Percentiles rank a stretch among this genome's conserved stretches.
phyloP scores from a whole-genome alignment of 1,284 basidiomycete genomes.

The Macrocystidia cucumis region DNA sequence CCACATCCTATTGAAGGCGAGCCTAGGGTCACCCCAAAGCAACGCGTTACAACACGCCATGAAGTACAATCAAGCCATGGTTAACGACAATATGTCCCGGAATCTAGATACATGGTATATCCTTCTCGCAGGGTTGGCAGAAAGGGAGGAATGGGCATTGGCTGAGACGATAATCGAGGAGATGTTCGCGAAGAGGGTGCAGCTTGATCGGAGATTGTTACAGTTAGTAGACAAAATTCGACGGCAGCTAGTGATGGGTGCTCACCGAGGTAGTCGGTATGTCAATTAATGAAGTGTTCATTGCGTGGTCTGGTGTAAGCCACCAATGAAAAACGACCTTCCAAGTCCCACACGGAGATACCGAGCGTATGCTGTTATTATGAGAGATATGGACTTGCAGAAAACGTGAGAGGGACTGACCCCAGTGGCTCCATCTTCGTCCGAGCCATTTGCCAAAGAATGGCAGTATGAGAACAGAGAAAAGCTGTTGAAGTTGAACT shows the following conservation, averaged over 20 bases:
- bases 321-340: conserved; percentile 47
- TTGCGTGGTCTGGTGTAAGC: conserved; percentile 4
- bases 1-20: conserved; percentile 65
- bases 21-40: conserved; percentile 39
- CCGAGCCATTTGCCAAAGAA: conserved; percentile 87
- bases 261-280: conserved; percentile 4
- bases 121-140: conserved; percentile 53
- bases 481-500: conserved; percentile 73
- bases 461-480: conserved; percentile 77
- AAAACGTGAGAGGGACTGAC: conserved; percentile 37
- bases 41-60: conserved; percentile 49
- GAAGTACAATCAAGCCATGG: conserved; percentile 62
- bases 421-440: conserved; percentile 78
- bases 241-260: conserved; percentile 13
- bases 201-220: conserved; percentile 23
- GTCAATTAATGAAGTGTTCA: neutral
- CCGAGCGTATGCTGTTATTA: conserved; percentile 55
- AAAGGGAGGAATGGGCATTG: conserved; percentile 44
- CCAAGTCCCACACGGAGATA: conserved; percentile 65
- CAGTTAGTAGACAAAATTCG: conserved; percentile 27
- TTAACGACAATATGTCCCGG: conserved; percentile 35
- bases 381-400: conserved; percentile 10
- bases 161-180: conserved; percentile 54
- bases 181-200: conserved; percentile 36
- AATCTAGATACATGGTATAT: conserved; percentile 70